Evolutionary conservation across 2,329 filamentous ascomycete species (phyloP), one percentile per base, ranked within the genome.

Genomic region (Colletotrichum agaves): DNA sequence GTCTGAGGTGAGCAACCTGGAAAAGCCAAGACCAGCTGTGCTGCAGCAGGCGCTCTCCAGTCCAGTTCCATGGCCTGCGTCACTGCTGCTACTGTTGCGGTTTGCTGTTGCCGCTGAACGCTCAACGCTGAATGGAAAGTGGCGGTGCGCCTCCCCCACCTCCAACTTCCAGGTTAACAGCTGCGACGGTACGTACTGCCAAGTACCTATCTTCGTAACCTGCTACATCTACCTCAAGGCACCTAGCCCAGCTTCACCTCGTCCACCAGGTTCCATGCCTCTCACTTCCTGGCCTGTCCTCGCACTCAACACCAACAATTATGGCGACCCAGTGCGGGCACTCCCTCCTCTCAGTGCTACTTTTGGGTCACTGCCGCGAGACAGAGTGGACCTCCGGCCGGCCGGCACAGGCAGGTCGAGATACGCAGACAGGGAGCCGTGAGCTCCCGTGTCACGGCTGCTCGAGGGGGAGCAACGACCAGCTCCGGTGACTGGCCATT

Each of bases 351-450:
- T 0, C 52, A 43, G 7, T 56, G 35, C 52, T 56, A 56, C 52
- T 43, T 17, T 27, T 56, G 17, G 52, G 52, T 56, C 35, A 56
- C 27, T 56, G 37, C 37, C 21, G 52, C 52, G 13, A 13, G 15
- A 21, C 27, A 33, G 7, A 35, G 43, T 43, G 63, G n/a, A 52
- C 37, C 35, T 49, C 60, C 15, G 60, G 19, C 19, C 37, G 37
- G 50, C 44, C 59, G 35, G 52, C 64, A 63, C 35, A 44, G 53
- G 37, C 44, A 67, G n/a, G 7, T 33, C 31, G 21, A 63, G n/a
- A 52, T 58, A 63, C 60, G 46, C 53, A 21, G 53, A 67, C 60
- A 67, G 60, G 64, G 52, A 58, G 53, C 52, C 60, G 64, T 52
- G 15, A 43, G 33, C 19, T 21, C 39, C 10, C 10, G 12, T 44